Percentiles rank a stretch among this genome's conserved stretches.
phyloP scores from a whole-genome alignment of 805 yeast genomes.

The Yarrowia sp. region DNA sequence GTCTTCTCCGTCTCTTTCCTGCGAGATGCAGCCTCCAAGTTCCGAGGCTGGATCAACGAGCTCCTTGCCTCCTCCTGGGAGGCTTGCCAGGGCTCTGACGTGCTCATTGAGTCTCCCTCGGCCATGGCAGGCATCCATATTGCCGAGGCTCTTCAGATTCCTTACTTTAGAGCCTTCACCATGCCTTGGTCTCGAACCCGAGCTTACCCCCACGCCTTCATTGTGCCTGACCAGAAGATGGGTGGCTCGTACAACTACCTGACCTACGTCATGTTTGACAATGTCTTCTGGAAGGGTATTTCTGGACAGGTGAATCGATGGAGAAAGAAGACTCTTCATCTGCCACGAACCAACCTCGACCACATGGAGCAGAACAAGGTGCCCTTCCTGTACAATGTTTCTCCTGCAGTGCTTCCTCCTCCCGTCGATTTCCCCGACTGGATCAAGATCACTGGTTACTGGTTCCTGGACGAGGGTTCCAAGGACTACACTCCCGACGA shows the following conservation, averaged over 20 bases:
- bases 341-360: conserved; percentile 74
- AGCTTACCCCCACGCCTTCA: conserved; percentile 95
- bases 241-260: conserved; percentile 93
- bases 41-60: conserved; percentile 83
- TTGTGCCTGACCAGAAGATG: conserved; percentile 90
- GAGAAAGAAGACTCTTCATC: conserved; percentile 71
- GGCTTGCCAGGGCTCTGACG: conserved; percentile 82
- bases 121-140: conserved; percentile 96
- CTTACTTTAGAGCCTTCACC: conserved; percentile 93
- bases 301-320: conserved; percentile 85
- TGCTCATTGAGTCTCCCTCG: conserved; percentile 92
- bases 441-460: conserved; percentile 95
- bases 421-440: conserved; percentile 93
- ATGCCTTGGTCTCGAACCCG: conserved; percentile 99
- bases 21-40: conserved; percentile 80
- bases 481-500: conserved; percentile 65
- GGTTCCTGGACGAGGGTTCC: conserved; percentile 80
- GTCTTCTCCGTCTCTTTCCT: conserved; percentile 81
- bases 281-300: conserved; percentile 91
- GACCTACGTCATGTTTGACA: conserved; percentile 93
- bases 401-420: conserved; percentile 89
- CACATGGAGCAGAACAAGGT: conserved; percentile 76
- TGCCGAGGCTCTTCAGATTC: conserved; percentile 88
- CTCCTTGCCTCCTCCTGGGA: conserved; percentile 77
- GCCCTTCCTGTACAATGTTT: conserved; percentile 88